A percentile compares a stretch with the other conserved stretches of the same genome.
Evolutionary conservation across 2,329 filamentous ascomycete genomes (phyloP).

Genomic region (Fusarium phyllophilum): DNA sequence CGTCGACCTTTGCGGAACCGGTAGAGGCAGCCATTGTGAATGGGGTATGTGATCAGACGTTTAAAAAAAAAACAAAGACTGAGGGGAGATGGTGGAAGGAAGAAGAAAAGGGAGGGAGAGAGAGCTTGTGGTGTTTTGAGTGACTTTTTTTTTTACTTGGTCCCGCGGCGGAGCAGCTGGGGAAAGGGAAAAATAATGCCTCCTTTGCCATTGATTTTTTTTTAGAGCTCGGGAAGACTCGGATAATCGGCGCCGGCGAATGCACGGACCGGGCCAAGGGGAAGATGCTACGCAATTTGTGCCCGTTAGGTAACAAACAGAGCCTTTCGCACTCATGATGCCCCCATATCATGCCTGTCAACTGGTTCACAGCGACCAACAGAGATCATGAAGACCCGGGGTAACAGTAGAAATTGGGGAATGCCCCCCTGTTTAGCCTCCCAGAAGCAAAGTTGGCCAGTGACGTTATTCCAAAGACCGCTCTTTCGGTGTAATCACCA

Average conservation of each 20-base stretch:
- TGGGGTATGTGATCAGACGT: constrained; percentile 23
- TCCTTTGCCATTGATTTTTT: constrained; percentile 24
- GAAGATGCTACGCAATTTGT: constrained; percentile 21
- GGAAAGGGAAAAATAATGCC: constrained; percentile 39
- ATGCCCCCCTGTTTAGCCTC: constrained; percentile 31
- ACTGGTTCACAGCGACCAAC: constrained; percentile 7
- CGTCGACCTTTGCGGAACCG: constrained; percentile 57
- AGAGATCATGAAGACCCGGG: constrained; percentile 22
- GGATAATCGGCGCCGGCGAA: constrained; percentile 45
- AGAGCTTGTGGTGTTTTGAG: constrained; percentile 41
- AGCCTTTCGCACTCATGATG: background rate
- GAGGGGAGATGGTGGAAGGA: constrained; percentile 46
- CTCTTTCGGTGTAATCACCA: constrained; percentile 4
- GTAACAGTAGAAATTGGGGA: constrained; percentile 16
- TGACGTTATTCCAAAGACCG: constrained; percentile 26
- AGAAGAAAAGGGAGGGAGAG: background rate
- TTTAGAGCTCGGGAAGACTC: constrained; percentile 44
- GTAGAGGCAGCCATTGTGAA: constrained; percentile 58
- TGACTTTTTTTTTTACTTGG: constrained; percentile 40
- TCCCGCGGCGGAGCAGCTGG: constrained; percentile 15
- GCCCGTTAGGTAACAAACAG: constrained; percentile 18
- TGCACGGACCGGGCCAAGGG: constrained; percentile 46
- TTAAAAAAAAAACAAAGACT: constrained; percentile 45
- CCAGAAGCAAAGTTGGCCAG: constrained; percentile 19
- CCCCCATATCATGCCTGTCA: background rate